phyloP scores from a whole-genome alignment of 257 asterid genomes.

The Schizonepeta tenuifolia region DNA sequence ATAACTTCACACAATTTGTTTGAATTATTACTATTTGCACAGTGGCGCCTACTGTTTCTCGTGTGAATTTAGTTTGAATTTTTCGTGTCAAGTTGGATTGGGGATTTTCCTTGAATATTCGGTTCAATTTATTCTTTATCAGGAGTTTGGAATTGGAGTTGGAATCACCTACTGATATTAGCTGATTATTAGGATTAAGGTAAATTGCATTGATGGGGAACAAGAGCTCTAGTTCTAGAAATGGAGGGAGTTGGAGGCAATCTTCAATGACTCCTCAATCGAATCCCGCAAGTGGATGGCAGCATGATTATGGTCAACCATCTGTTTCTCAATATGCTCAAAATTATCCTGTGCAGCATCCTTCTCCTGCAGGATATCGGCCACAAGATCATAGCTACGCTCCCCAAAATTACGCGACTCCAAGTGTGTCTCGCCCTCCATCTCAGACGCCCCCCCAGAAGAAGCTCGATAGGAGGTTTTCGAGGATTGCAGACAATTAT shows the following conservation, averaged over 20 bases:
- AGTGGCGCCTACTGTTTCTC: neutral
- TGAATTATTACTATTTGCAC: neutral
- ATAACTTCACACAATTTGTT: neutral
- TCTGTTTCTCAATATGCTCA: constrained; percentile 57
- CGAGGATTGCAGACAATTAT: constrained; percentile 89
- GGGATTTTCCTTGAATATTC: constrained; percentile 21
- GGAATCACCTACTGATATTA: constrained; percentile 11
- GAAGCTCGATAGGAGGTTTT: constrained; percentile 80
- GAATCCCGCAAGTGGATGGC: constrained; percentile 53
- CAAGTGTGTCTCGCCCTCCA: neutral
- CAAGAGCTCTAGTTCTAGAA: constrained; percentile 60
- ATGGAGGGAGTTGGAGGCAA: constrained; percentile 55
- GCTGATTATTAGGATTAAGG: constrained; percentile 17
- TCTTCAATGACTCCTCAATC: constrained; percentile 51
- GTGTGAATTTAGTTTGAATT: constrained; percentile 1
- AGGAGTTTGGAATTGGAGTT: neutral
- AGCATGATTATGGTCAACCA: constrained; percentile 47
- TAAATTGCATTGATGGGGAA: constrained; percentile 70
- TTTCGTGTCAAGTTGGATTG: constrained; percentile 13
- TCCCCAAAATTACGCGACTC: constrained; percentile 41
- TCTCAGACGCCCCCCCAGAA: constrained; percentile 42
- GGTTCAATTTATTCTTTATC: constrained; percentile 12
- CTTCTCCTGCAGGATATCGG: constrained; percentile 45
- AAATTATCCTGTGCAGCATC: constrained; percentile 47
- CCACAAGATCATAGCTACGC: constrained; percentile 45